Evolutionary conservation across 768 basidiomycete species (phyloP), one percentile per base, ranked within the genome.

Genomic region (Agrocybe chaxingu): DNA sequence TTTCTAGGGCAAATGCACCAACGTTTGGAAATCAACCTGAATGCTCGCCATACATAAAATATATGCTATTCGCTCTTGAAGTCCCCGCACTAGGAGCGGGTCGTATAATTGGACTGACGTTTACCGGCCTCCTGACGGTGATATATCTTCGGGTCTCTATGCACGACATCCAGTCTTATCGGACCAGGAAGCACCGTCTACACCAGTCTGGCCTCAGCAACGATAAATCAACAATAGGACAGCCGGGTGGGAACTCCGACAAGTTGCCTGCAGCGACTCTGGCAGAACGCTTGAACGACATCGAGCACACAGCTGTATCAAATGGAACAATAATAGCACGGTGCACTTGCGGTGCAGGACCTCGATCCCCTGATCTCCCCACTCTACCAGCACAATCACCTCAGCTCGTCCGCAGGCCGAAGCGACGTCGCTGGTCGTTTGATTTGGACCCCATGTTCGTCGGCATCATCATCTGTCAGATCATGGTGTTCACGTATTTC

Each of bases 401-500:
- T 18, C 40, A 38, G 7, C 13, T 40, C 37, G 13, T 37, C 12
- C 40, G 51, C n/a, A 63, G 68, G 16, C 69, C 66, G 8, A 62
- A 61, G 50, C 66, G 65, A 40, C 62, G 64, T 24, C 59, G 62
- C 39, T 72, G 68, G 69, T 64, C 65, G 16, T 57, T 60, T 32
- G 60, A 68, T 31, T 49, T 71, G 19, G 71, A 73, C 46, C 70
- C 72, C 12, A 72, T 74, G 70, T 57, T 74, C 38, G 62, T 75
- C 12, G 71, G 73, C 7, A 65, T 74, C 30, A 49, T 68, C 31
- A 66, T 73, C 18, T 69, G 64, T 48, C 68, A 72, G 47, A 54
- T 62, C 29, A 50, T 71, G 47, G 63, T 74, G 24, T 69, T 72
- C 53, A 65, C 63, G 7, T 75, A 74, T 53, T 73, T 75, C 45